Evolutionary conservation across 2,329 filamentous ascomycete species (phyloP).

Genomic region (Grosmannia serpens): DNA sequence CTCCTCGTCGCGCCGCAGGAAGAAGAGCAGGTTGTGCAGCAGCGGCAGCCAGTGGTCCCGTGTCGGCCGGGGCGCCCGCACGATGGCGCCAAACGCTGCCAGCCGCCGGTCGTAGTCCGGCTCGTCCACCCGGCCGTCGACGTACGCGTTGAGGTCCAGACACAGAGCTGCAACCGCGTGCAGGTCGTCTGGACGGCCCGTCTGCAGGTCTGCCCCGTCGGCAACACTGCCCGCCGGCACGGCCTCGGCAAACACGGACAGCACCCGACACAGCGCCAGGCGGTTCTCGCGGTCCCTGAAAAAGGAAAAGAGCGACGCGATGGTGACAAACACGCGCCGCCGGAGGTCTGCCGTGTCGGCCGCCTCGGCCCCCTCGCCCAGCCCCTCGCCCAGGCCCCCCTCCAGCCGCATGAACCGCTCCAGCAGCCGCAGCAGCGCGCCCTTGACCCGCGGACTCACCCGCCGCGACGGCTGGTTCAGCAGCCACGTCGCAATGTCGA

Average conservation of each 20-base stretch:
- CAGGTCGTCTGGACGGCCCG: no score
- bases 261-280: constrained; percentile 58
- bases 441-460: constrained; percentile 75
- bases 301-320: constrained; percentile 78
- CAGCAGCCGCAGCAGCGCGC: constrained; percentile 66
- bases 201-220: no score
- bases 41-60: constrained; percentile 76
- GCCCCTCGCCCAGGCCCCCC: background rate
- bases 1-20: constrained; percentile 76
- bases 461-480: constrained; percentile 74
- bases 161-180: constrained; percentile 58
- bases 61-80: constrained; percentile 41
- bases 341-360: constrained; percentile 42
- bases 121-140: constrained; percentile 61
- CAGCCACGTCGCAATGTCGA: constrained; percentile 70
- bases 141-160: constrained; percentile 69
- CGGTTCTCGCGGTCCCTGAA: constrained; percentile 76
- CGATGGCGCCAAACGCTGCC: constrained; percentile 62
- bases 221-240: constrained; percentile 30
- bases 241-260: constrained; percentile 53
- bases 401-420: constrained; percentile 67
- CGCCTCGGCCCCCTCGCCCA: no score
- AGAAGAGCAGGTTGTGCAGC: constrained; percentile 81
- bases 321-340: constrained; percentile 56
- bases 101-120: constrained; percentile 80